A percentile compares a stretch with the other conserved stretches of the same genome.
Conservation (phyloP, 306 rosid species). For the Rosa rugosa region DNA sequence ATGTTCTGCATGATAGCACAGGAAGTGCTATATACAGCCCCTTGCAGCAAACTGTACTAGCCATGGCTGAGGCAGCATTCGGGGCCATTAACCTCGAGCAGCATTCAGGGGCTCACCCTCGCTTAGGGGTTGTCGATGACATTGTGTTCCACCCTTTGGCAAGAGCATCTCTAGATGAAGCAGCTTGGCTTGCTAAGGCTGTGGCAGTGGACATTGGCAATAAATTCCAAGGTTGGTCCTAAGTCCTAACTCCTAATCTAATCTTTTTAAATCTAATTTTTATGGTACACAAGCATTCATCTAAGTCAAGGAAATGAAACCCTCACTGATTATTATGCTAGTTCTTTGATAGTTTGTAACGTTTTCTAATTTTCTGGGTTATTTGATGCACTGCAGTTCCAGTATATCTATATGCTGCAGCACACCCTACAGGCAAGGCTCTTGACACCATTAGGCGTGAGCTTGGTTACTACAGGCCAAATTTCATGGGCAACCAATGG, state of each 20-base stretch:
- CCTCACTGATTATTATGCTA: background rate
- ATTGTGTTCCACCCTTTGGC: conserved; percentile 78
- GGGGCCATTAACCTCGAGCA: conserved; percentile 55
- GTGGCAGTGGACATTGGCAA: conserved; percentile 67
- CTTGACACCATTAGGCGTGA: conserved; percentile 68
- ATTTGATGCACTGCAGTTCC: conserved; percentile 58
- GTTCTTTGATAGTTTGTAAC: background rate
- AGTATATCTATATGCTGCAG: conserved; percentile 75
- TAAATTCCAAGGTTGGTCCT: conserved; percentile 55
- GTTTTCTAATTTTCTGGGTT: background rate
- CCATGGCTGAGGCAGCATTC: conserved; percentile 78
- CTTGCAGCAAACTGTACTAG: conserved; percentile 57
- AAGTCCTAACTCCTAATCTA: background rate
- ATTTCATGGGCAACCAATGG: conserved; percentile 74
- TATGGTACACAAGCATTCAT: background rate
- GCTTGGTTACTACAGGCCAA: conserved; percentile 59
- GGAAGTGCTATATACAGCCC: conserved; percentile 76
- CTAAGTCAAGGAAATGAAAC: background rate
- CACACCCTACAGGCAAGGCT: conserved; percentile 81
- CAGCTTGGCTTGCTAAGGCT: conserved; percentile 81
- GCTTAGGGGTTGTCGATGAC: conserved; percentile 78
- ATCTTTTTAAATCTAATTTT: background rate
- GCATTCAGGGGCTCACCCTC: conserved; percentile 84
- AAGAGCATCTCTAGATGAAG: conserved; percentile 61
- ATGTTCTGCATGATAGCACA: conserved; percentile 57